A percentile compares a stretch with the other conserved stretches of the same genome.
Evolutionary conservation across 345 rosid species (phyloP).

Genomic region (Salix caprea): DNA sequence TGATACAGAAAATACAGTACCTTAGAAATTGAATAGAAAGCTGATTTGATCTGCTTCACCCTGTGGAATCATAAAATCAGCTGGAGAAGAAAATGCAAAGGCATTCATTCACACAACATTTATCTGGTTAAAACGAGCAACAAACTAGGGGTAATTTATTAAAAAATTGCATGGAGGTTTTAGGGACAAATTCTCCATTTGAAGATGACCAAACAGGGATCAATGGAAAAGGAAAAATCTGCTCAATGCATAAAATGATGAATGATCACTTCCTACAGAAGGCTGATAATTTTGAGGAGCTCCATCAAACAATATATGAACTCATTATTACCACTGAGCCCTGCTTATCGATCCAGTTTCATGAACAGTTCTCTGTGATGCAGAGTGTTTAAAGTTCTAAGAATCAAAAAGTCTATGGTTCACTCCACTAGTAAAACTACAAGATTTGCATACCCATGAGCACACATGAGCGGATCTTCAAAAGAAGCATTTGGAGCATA

Average conservation of each 20-base stretch:
- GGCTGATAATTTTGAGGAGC: background rate
- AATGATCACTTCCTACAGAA: background rate
- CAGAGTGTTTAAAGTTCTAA: background rate
- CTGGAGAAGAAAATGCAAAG: background rate
- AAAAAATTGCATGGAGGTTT: too few species aligned
- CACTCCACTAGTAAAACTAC: background rate
- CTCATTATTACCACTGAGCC: background rate
- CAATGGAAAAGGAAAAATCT: background rate
- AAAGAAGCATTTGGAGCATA: conserved; percentile 76
- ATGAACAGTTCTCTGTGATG: background rate
- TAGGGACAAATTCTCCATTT: too few species aligned
- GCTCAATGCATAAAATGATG: background rate
- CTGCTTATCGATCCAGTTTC: background rate
- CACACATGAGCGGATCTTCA: conserved; percentile 92
- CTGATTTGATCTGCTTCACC: conserved; percentile 87
- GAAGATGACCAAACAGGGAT: too few species aligned
- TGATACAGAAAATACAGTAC: conserved; percentile 17
- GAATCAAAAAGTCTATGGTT: background rate
- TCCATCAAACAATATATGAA: background rate
- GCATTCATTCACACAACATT: background rate
- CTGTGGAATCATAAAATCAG: conserved; percentile 32
- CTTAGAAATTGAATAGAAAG: conserved; percentile 81
- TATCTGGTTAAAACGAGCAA: background rate
- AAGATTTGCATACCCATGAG: conserved; percentile 54
- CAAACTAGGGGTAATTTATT: background rate